These are phyloP conservation scores for Clitopilus hobsonii DNA, from an alignment of 768 basidiomycete genomes.

Conservation along the genomic window DNA sequence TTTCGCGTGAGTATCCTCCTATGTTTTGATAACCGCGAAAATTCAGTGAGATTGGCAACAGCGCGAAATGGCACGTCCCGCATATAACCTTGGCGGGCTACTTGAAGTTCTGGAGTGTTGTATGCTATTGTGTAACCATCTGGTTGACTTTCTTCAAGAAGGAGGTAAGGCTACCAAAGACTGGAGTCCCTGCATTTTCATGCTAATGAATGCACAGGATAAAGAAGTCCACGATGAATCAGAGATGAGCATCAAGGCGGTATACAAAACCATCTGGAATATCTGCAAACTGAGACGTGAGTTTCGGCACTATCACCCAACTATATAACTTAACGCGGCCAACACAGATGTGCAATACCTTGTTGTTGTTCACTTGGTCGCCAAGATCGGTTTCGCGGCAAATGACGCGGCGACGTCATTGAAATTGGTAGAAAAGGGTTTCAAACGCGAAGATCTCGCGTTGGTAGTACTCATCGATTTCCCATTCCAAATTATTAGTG, in stretches of 20 bases:
- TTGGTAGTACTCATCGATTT: conserved; percentile 94
- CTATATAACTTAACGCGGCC: conserved; percentile 2
- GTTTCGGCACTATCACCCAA: conserved; percentile 16
- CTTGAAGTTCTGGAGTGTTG: conserved; percentile 78
- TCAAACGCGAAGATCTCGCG: conserved; percentile 94
- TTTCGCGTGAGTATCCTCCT: conserved; percentile 58
- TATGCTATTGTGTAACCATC: conserved; percentile 80
- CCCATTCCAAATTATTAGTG: conserved; percentile 93
- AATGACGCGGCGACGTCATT: conserved; percentile 88
- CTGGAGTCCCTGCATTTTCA: neutral
- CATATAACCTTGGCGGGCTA: conserved; percentile 72
- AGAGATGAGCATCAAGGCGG: conserved; percentile 86
- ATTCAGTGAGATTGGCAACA: conserved; percentile 18
- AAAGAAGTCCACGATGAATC: conserved; percentile 66
- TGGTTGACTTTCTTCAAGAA: conserved; percentile 87
- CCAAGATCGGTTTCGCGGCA: conserved; percentile 92
- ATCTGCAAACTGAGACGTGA: conserved; percentile 88
- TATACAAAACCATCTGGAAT: conserved; percentile 93
- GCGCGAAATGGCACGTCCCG: conserved; percentile 74
- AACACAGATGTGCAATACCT: conserved; percentile 83
- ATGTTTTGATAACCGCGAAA: neutral
- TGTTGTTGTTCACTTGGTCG: conserved; percentile 80
- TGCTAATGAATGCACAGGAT: conserved; percentile 42
- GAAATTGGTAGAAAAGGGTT: conserved; percentile 95
- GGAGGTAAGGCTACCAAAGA: conserved; percentile 68